Percentiles rank a stretch among this genome's conserved stretches.
Conservation (phyloP, 176 grass and related monocot species). For the Miscanthus lutarioriparius region DNA sequence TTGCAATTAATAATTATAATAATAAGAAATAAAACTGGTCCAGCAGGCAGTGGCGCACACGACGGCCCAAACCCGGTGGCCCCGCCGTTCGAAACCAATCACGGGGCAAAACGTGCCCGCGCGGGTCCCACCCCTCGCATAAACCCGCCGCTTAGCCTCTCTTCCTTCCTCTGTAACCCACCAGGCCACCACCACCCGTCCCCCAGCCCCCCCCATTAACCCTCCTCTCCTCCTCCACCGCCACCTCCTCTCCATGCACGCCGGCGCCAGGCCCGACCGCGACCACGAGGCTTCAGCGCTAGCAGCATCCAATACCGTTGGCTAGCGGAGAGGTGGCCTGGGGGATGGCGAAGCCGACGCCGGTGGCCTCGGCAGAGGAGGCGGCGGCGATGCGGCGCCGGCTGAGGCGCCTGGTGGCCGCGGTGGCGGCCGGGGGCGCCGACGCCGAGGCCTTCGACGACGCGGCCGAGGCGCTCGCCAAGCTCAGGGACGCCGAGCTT, state of each 20-base stretch:
- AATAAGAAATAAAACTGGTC: neutral
- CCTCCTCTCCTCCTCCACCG: neutral
- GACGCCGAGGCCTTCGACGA: constrained; percentile 50
- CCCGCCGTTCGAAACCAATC: neutral
- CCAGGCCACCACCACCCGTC: neutral
- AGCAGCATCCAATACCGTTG: neutral
- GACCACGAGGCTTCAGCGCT: neutral
- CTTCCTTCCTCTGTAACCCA: constrained; percentile 13
- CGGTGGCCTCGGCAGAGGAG: constrained; percentile 33
- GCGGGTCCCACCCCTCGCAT: neutral
- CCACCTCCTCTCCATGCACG: neutral
- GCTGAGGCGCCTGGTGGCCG: constrained; percentile 47
- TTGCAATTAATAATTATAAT: neutral
- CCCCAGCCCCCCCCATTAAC: too few species aligned
- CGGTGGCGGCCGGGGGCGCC: constrained; percentile 40
- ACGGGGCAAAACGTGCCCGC: neutral
- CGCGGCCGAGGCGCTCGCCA: constrained; percentile 46
- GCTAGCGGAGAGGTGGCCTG: neutral
- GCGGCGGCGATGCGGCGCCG: constrained; percentile 47
- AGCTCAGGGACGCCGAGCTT: constrained; percentile 47
- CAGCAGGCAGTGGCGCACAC: neutral
- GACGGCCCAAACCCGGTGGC: neutral
- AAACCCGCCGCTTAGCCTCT: neutral
- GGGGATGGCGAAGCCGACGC: constrained; percentile 33
- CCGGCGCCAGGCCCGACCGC: neutral